Base-by-base conservation (phyloP, 148 eudicot genomes). In the Suaeda aralocaspica region DNA sequence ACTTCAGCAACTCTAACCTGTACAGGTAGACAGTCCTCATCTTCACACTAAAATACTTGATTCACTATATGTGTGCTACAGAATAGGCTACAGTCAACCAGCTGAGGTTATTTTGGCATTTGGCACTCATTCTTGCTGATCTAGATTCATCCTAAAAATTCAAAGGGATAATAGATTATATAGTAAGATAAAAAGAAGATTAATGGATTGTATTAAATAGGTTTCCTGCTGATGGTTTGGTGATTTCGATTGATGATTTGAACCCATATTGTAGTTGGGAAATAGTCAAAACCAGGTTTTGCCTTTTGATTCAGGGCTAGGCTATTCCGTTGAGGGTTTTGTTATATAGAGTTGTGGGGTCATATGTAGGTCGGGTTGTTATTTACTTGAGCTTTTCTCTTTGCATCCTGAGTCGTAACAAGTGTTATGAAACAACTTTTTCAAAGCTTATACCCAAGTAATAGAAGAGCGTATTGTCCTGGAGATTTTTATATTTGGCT, bases 1-100 rank as follows among this genome's bases (percentile, higher is more conserved):
- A 95, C 70, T 95, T 91, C 81, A 81, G 82, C 68, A 85, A 87
- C 68, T 88, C 99, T 69, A 81, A 83, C 74, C 71, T 89, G 75
- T 95, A 95, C 84, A 89, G 91, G 99, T 89, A 74, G 34, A 60
- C 19, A 36, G 64, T 56, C 60, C 64, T 45, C 19, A 34, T 55
- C 42, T 42, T 56, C 53, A 41, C 66, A 62, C 50, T 58, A 36
- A 8, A 36, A 36, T 36, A 36, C 41, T 36, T 14, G 31, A 55
- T 28, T 41, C 50, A 4, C 26, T 39, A 25, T 13, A 41, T 14
- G 16, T 24, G 30, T 22, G 50, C 50, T 59, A 45, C 18, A 31
- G 1, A 33, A 55, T 41, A 63, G 41, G 24, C 19, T 63, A 49
- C 19, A 19, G 18, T 50, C 28, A 33, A 71, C 46, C 15, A 46